Percentiles rank a stretch among this genome's conserved stretches.
Evolutionary conservation across 2,329 filamentous ascomycete genomes (phyloP).

Genomic region (Dactylellina drechsleri): DNA sequence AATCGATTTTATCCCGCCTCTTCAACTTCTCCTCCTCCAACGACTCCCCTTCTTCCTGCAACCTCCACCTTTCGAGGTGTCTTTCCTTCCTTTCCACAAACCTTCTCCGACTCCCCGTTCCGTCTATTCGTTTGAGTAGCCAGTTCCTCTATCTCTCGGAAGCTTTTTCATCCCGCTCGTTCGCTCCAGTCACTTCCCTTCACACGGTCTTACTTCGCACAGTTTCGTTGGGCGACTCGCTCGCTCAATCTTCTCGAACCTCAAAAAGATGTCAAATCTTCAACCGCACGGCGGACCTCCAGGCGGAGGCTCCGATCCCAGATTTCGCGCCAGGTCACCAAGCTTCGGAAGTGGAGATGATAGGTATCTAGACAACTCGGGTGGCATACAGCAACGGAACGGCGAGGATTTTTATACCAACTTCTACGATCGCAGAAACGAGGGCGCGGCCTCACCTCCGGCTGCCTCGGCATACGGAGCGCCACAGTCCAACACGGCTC

Average conservation of each 20-base stretch:
- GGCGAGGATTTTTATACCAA: constrained; percentile 55
- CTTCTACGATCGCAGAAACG: constrained; percentile 53
- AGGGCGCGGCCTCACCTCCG: constrained; percentile 51
- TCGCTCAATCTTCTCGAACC: constrained; percentile 22
- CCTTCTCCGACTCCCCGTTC: constrained; percentile 10
- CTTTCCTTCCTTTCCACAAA: not conserved
- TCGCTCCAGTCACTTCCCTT: constrained; percentile 17
- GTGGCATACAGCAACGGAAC: constrained; percentile 55
- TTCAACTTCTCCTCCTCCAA: constrained; percentile 33
- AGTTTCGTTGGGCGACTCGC: constrained; percentile 36
- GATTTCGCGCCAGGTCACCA: constrained; percentile 67
- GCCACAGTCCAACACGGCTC: constrained; percentile 35
- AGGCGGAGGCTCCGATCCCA: constrained; percentile 48
- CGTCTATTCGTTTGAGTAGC: not conserved
- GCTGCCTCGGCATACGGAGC: constrained; percentile 53
- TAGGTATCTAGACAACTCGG: constrained; percentile 65
- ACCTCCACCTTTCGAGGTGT: not conserved
- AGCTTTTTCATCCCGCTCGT: constrained; percentile 29
- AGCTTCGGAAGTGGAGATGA: constrained; percentile 85
- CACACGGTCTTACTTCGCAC: not conserved
- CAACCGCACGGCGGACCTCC: constrained; percentile 46
- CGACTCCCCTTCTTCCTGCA: constrained; percentile 29
- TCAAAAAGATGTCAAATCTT: constrained; percentile 47
- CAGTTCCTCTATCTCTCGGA: constrained; percentile 24
- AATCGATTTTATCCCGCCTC: constrained; percentile 47